Base-by-base conservation (phyloP, 2,329 filamentous ascomycete species). In the Aplosporella prunicola region DNA sequence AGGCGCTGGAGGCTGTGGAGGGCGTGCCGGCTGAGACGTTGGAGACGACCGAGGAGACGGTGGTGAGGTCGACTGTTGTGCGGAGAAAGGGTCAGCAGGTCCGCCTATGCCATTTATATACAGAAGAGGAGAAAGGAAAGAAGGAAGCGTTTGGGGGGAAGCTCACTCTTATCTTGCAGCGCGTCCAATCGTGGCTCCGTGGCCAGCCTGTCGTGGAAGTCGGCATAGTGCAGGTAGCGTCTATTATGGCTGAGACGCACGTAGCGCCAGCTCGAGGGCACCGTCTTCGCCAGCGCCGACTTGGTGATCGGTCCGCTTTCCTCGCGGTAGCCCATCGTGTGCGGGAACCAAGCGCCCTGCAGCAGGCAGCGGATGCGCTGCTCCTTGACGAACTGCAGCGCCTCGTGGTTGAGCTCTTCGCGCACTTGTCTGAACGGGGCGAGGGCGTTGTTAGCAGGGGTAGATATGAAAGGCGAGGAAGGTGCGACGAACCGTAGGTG, bases 351-450 rank as follows among this genome's bases (percentile, higher is more conserved):
- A 8, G 82, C 79, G 5, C 91, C 91, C 47, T 85, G 74, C 4
- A 96, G 72, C 25, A 98, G 67, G 55, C 88, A 95, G 37, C 91
- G 75, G 43, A 96, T 83, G 24, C 91, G 78, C 60, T 98, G 91
- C 63, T 98, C 91, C 61, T 94, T 95, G 61, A 96, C 84, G 53
- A 98, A 98, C 52, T 94, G 85, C 37, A 95, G 65, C 9, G 89
- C 87, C 60, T 98, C 91, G 51, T 89, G 79, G 48, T 85, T 82
- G 29, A 96, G 71, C 57, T 93, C 86, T 38, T 95, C 86, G 22
- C 87, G 81, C n/a, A 94, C 84, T 61, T 91, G 85, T 45, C 64
- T 68, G 44, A 24, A 39, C 4, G 8, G n/a, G n/a, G n/a, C 32
- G 48, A 57, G 46, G 57, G 42, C 40, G 42, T 17, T 33, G 37